phyloP scores from a whole-genome alignment of 768 basidiomycete species.

The Rhodotorula babjevae region DNA sequence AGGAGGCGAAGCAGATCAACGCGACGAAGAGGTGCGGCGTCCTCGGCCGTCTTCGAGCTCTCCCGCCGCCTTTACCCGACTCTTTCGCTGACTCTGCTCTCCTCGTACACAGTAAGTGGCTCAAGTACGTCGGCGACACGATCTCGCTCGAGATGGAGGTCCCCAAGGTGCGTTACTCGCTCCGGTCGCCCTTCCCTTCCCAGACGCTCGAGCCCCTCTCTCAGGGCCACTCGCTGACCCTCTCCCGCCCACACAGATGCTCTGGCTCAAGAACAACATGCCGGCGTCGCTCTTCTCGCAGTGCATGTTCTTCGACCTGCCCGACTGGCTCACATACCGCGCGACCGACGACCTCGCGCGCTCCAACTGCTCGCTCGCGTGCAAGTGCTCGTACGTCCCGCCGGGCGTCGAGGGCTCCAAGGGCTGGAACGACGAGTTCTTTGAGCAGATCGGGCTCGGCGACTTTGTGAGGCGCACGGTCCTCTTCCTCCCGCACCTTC shows the following conservation, averaged over 20 bases:
- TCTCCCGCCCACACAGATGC: slow-evolving; percentile 50
- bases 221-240: too few relatives aligned
- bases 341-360: slow-evolving; percentile 71
- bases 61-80: too few relatives aligned
- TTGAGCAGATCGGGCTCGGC: slow-evolving; percentile 72
- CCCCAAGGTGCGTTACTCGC: slow-evolving; percentile 58
- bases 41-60: too few relatives aligned
- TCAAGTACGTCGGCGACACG: slow-evolving; percentile 91
- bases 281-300: slow-evolving; percentile 57
- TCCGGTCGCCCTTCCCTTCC: too few relatives aligned
- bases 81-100: slow-evolving; percentile 34
- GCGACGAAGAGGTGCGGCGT: slow-evolving; percentile 49
- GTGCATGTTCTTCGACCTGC: slow-evolving; percentile 50
- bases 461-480: slow-evolving; percentile 53
- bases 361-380: slow-evolving; percentile 87
- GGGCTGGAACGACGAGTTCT: slow-evolving; percentile 88
- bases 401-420: slow-evolving; percentile 53
- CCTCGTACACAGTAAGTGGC: slow-evolving; percentile 59
- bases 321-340: slow-evolving; percentile 66
- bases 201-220: neutral
- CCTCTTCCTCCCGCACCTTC: neutral
- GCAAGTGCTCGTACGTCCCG: slow-evolving; percentile 92
- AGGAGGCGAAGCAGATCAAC: slow-evolving; percentile 88
- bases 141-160: slow-evolving; percentile 99
- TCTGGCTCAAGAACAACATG: slow-evolving; percentile 95